phyloP scores from a whole-genome alignment of 768 basidiomycete genomes.

The Antrodiella citrinella region DNA sequence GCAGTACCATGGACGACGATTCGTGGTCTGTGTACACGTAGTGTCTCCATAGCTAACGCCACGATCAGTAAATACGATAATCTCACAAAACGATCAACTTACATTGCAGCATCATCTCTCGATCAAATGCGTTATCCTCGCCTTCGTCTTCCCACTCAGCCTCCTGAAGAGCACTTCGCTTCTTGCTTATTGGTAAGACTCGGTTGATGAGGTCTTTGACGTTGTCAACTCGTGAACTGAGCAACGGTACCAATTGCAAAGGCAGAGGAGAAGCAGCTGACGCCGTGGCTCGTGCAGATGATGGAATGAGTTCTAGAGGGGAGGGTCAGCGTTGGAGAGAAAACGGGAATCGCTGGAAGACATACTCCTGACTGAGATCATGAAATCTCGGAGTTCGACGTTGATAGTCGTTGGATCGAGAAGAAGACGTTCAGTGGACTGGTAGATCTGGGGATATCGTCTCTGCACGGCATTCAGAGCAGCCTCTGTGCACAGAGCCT shows the following conservation, averaged over 20 bases:
- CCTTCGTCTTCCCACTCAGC: slow-evolving; percentile 86
- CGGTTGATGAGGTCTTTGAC: slow-evolving; percentile 66
- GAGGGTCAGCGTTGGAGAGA: slow-evolving; percentile 3
- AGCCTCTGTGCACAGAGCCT: slow-evolving; percentile 96
- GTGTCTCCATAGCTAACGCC: slow-evolving; percentile 74
- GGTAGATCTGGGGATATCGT: slow-evolving; percentile 95
- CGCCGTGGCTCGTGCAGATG: slow-evolving; percentile 85
- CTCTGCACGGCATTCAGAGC: slow-evolving; percentile 94
- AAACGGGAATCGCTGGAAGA: slow-evolving; percentile 10
- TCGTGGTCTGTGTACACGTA: slow-evolving; percentile 86
- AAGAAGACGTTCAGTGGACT: slow-evolving; percentile 76
- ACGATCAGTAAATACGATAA: slow-evolving; percentile 4
- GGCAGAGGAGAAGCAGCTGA: slow-evolving; percentile 84
- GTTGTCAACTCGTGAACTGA: slow-evolving; percentile 57
- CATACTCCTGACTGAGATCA: slow-evolving; percentile 94
- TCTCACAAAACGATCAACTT: slow-evolving; percentile 19
- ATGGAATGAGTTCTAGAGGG: slow-evolving; percentile 78
- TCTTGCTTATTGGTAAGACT: slow-evolving; percentile 76
- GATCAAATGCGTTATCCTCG: slow-evolving; percentile 78
- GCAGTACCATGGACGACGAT: slow-evolving; percentile 68
- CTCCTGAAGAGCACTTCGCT: slow-evolving; percentile 82
- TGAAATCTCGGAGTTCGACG: slow-evolving; percentile 85
- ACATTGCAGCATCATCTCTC: slow-evolving; percentile 88
- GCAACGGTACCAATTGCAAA: slow-evolving; percentile 70
- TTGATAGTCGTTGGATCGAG: slow-evolving; percentile 81